phyloP scores from a whole-genome alignment of 805 yeast species.

The Pichia pseudocactophila region DNA sequence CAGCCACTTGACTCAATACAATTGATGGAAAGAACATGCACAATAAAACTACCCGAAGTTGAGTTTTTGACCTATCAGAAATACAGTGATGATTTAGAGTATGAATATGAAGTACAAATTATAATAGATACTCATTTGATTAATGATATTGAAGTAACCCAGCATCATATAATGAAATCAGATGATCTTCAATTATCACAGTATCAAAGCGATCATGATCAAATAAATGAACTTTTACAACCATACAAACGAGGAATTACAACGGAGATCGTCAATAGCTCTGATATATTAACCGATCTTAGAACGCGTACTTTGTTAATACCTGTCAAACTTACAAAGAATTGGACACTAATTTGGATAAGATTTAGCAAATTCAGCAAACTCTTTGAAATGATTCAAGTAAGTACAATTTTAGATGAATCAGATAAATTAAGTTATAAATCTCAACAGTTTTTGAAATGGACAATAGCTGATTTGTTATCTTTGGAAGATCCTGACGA shows the following conservation, averaged over 20 bases:
- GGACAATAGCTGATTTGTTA: slow-evolving; percentile 13
- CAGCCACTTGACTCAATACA: slow-evolving; percentile 3
- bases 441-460: slow-evolving; percentile 13
- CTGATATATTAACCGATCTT: not conserved
- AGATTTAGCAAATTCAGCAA: slow-evolving; percentile 13
- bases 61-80: slow-evolving; percentile 3
- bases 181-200: not conserved
- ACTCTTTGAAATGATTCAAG: slow-evolving; percentile 17
- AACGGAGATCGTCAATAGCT: not conserved
- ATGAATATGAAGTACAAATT: slow-evolving; percentile 4
- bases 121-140: slow-evolving; percentile 5
- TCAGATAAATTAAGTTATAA: slow-evolving; percentile 9
- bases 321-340: slow-evolving; percentile 15
- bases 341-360: slow-evolving; percentile 24
- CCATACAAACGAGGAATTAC: not conserved
- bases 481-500: slow-evolving; percentile 12
- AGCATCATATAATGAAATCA: not conserved
- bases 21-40: slow-evolving; percentile 3
- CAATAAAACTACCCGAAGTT: not conserved
- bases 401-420: slow-evolving; percentile 15
- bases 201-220: not conserved
- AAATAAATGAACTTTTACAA: not conserved
- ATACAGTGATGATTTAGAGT: not conserved
- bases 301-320: slow-evolving; percentile 16
- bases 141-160: not conserved